phyloP scores from a whole-genome alignment of 768 basidiomycete species.

The Pleurotus eryngii region DNA sequence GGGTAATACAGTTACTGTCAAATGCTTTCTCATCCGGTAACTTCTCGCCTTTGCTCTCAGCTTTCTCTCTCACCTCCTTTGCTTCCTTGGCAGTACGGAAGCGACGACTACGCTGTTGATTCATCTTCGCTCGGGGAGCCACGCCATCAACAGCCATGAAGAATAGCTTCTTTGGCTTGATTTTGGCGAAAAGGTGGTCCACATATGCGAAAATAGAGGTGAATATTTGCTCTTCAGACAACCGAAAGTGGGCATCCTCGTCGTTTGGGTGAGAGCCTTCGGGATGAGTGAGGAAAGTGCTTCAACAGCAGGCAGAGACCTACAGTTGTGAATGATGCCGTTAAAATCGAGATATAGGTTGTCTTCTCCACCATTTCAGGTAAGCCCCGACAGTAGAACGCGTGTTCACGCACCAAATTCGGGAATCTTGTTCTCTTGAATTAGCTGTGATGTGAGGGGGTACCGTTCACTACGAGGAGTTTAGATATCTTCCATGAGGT shows the following conservation, averaged over 20 bases:
- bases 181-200: constrained; percentile 93
- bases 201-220: constrained; percentile 97
- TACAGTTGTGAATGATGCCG: constrained; percentile 85
- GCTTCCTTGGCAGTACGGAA: constrained; percentile 95
- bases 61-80: constrained; percentile 82
- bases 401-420: constrained; percentile 73
- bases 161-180: constrained; percentile 96
- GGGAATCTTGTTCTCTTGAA: constrained; percentile 97
- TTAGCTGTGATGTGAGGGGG: constrained; percentile 95
- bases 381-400: constrained; percentile 1
- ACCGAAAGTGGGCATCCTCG: constrained; percentile 90
- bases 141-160: constrained; percentile 99
- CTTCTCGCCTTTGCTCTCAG: constrained; percentile 84
- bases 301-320: constrained; percentile 13
- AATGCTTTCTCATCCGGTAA: constrained; percentile 94
- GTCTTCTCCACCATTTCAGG: constrained; percentile 40
- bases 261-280: constrained; percentile 94
- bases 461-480: constrained; percentile 76
- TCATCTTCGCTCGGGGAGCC: constrained; percentile 98
- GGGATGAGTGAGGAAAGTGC: background rate
- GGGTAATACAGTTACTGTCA: constrained; percentile 98
- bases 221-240: constrained; percentile 97
- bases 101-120: constrained; percentile 91
- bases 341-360: constrained; percentile 95
- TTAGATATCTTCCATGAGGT: constrained; percentile 12